Base-by-base conservation (phyloP, 371 early-diverging fungal species). In the Lichtheimia ornata region DNA sequence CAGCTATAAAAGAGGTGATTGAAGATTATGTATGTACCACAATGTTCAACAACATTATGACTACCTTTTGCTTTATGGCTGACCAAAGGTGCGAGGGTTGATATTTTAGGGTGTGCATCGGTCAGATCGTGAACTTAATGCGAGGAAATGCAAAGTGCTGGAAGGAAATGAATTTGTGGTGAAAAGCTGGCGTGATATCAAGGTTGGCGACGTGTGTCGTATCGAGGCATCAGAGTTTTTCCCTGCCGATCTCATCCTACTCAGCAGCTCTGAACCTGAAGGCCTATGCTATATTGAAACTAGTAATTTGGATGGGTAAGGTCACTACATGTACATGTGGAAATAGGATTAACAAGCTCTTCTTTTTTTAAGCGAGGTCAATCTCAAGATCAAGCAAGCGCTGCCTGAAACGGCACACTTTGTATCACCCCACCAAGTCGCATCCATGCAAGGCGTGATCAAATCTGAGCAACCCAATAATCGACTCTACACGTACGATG, bases 221-320 rank as follows among this genome's bases (percentile, higher is more conserved):
- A 77, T 99, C 13, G 89, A 92, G 45, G 92, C 92, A 58, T 79
- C 85, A 27, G 90, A 97, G 56, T 82, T 88, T 44, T 91, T 99
- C 56, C 97, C 99, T 12, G 98, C 98, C 17, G 99, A 99, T 78
- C 72, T 95, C 49, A 75, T 94, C 30, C 61, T 96, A 25, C 67
- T 97, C 41, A 92, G 93, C 67, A 88, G 89, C 56, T 86, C 88
- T 15, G 95, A 96, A 64, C 94, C 93, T 9, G 93, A 90, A 73
- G 94, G 89, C 35, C 80, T 94, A 66, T 96, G 96, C 65, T 97
- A 94, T 70, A 90, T 97, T 45, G 97, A 98, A 69, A 97, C 98
- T 25, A 92, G 92, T 63, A 97, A 96, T 74, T 74, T 98, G 63
- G 97, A 98, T 71, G 98, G 98, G 85, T 88, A 79, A 66, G 68